Base-by-base conservation (phyloP, 1,284 basidiomycete species). In the Leccinum subfulvum region DNA sequence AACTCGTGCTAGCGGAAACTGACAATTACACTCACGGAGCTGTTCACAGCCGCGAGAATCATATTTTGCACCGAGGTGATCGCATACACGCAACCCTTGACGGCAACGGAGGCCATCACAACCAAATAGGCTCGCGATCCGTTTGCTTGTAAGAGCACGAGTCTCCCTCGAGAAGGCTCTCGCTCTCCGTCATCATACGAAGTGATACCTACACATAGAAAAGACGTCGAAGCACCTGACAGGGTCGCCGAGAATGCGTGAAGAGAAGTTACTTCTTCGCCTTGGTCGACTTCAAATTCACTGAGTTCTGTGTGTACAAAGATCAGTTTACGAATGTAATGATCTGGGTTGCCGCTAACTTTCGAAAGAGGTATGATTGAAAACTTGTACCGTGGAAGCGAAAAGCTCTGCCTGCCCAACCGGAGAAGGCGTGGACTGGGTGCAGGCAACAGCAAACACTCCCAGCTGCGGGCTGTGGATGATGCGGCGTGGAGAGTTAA, bases 1-100 rank as follows among this genome's bases (percentile, higher is more conserved):
- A 64, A 49, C 33, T 13, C 30, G 23, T 56, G 47, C 4, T 3
- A 1, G 30, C 14, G n/a, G 26, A 53, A 21, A 55, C 47, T 21
- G 14, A n/a, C 1, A 41, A 16, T 1, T 26, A 37, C 41, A 80
- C 89, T 56, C 68, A 93, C 92, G 28, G 89, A 85, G 16, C 89
- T 86, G 69, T 92, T 91, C 35, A 93, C 82, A 0, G 91, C 86
- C 1, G 87, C 91, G 1, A 87, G 82, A 33, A 95, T 75, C 64
- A 79, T 75, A 18, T 79, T 80, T 33, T 83, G 73, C 8, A 83
- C 69, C 16, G 70, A 74, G 1, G 79, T 77, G 30, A 92, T 65
- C 8, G 84, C 79, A 69, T 86, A 90, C 1, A 91, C 84, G 68
- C 86, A 87, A 11, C 90, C 90, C 18, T 74, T 69, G 14, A 86